Evolutionary conservation across 345 rosid genomes (phyloP), one percentile per base, ranked within the genome.

Genomic region (Populus nigra): DNA sequence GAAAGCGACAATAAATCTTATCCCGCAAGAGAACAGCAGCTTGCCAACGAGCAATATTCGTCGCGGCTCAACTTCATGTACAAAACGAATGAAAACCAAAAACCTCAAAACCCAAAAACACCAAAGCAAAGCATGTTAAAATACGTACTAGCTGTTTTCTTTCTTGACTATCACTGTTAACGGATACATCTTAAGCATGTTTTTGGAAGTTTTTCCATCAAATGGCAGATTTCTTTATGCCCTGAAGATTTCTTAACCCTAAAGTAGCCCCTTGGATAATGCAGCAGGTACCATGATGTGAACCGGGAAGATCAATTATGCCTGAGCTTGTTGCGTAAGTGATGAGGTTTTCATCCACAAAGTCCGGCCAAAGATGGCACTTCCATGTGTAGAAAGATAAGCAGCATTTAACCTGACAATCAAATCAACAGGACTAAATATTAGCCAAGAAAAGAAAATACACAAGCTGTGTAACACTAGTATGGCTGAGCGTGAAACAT

Each of bases 331-430:
- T 25, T 85, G 89, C 22, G 90, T 39, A 75, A 87, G 55, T 5
- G 91, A 79, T 41, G 96, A 87, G 71, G 92, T 87, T 82, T 84
- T 89, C 81, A 77, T 84, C 98, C 97, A 93, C 57, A 89, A 61
- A 31, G 91, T 84, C 63, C 97, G 86, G 70, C 98, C 95, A 78
- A 91, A 69, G 55, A 93, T 91, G 59, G 92, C 85, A 71, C 77
- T 91, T 79, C 91, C 97, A 71, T 93, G 97, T 55, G 90, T 86
- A 61, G 96, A 90, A 74, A 91, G 89, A 84, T 93, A 96, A 73
- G 84, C 77, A 0, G 88, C 93, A 80, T 96, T 92, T 84, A 94
- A 89, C 93, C 98, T 91, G 76, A 69, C 74, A 82, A 73, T 29
- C 73, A 82, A 23, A 74, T 77, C 76, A 38, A 80, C 72, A 75